phyloP scores from a whole-genome alignment of 352 stramenopile species.

The Albugo laibachii region DNA sequence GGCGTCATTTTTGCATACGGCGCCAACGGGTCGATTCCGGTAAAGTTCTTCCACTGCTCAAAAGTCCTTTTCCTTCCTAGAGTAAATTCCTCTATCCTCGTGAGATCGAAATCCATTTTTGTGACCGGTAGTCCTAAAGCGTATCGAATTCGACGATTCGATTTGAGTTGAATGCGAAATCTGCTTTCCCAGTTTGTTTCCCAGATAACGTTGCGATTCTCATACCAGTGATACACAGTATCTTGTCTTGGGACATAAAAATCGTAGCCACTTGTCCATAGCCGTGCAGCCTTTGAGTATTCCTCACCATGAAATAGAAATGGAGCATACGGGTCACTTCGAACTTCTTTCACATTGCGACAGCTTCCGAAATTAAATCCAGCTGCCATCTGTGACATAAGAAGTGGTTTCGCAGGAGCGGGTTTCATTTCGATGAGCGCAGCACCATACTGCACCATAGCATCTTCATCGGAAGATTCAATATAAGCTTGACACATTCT shows the following conservation, averaged over 20 bases:
- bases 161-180: constrained; percentile 40
- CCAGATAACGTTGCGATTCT: constrained; percentile 64
- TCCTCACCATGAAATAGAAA: constrained; percentile 70
- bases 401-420: constrained; percentile 32
- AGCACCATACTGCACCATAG: constrained; percentile 61
- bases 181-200: constrained; percentile 54
- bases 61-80: constrained; percentile 57
- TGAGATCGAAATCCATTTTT: constrained; percentile 49
- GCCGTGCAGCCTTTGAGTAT: constrained; percentile 50
- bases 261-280: constrained; percentile 66
- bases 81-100: constrained; percentile 40
- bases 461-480: constrained; percentile 37
- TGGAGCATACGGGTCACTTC: constrained; percentile 58
- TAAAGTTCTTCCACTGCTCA: constrained; percentile 64
- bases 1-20: constrained; percentile 24
- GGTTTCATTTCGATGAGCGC: constrained; percentile 51
- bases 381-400: constrained; percentile 61
- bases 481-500: constrained; percentile 65
- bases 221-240: constrained; percentile 66
- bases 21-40: constrained; percentile 47
- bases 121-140: constrained; percentile 33
- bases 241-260: constrained; percentile 59
- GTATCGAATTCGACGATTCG: constrained; percentile 54
- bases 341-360: constrained; percentile 41
- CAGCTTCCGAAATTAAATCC: constrained; percentile 73